Evolutionary conservation across 345 rosid species (phyloP).

Genomic region (Lepidium aucheri): DNA sequence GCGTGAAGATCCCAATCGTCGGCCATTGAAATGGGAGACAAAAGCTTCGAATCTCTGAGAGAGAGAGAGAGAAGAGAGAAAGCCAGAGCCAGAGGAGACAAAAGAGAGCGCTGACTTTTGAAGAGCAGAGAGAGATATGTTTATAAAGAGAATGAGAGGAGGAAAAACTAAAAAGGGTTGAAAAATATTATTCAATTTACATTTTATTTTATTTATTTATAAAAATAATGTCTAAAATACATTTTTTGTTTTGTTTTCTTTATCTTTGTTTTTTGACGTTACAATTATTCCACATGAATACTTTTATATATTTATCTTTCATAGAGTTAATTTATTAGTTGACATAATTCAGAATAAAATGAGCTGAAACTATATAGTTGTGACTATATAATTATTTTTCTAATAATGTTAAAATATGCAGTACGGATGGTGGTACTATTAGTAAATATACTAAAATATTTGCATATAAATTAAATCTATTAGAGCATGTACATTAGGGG

Average conservation of each 20-base stretch:
- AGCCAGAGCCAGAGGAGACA: slow-evolving; percentile 37
- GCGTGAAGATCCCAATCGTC: slow-evolving; percentile 98
- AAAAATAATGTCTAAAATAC: neutral
- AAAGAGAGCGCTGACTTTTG: slow-evolving; percentile 87
- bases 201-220: neutral
- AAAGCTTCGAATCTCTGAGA: slow-evolving; percentile 31
- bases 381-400: neutral
- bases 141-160: slow-evolving; percentile 16
- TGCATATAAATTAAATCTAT: neutral
- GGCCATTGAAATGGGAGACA: slow-evolving; percentile 39
- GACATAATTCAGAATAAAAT: neutral
- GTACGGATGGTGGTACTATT: slow-evolving; percentile 14
- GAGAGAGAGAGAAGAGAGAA: slow-evolving; percentile 1
- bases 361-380: neutral
- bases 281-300: slow-evolving; percentile 16
- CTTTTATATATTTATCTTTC: neutral
- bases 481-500: too few relatives aligned
- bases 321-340: neutral
- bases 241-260: slow-evolving; percentile 9
- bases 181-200: neutral
- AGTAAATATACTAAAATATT: neutral
- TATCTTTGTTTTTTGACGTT: neutral
- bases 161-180: slow-evolving; percentile 9
- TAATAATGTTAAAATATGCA: neutral
- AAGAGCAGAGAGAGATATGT: slow-evolving; percentile 12